These are phyloP conservation scores for Fusarium albidum DNA, from an alignment of 2,329 filamentous ascomycete species.

Conservation along the genomic window DNA sequence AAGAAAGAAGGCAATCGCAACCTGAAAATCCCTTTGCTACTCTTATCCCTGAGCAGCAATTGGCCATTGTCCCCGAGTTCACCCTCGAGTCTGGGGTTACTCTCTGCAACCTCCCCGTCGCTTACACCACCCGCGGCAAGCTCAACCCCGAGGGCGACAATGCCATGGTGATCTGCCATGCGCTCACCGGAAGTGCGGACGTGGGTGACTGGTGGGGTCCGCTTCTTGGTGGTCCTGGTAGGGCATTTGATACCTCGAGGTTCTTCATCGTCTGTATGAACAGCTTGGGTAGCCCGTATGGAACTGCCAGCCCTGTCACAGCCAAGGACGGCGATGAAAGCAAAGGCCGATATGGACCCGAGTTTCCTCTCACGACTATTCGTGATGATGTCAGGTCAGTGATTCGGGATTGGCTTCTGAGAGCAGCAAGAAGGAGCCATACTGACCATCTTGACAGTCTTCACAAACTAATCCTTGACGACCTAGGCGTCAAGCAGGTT, in stretches of 20 bases:
- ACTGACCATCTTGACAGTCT: conserved; percentile 58
- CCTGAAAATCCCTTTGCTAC: conserved; percentile 90
- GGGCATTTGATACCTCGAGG: conserved; percentile 80
- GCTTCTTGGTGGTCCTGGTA: conserved; percentile 77
- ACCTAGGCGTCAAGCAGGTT: conserved; percentile 79
- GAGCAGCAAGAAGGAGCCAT: neutral
- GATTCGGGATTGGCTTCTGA: neutral
- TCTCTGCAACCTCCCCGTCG: conserved; percentile 77
- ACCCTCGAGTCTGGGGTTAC: conserved; percentile 91
- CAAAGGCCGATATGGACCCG: conserved; percentile 86
- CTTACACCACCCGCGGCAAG: conserved; percentile 71
- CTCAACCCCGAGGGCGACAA: conserved; percentile 68
- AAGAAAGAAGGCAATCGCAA: conserved; percentile 73
- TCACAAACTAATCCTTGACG: conserved; percentile 81
- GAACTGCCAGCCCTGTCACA: conserved; percentile 88
- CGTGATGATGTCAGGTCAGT: conserved; percentile 90
- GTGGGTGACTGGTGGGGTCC: conserved; percentile 91
- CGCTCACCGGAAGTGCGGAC: conserved; percentile 84
- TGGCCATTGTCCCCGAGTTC: conserved; percentile 87
- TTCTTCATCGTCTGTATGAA: conserved; percentile 92
- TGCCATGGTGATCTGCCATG: conserved; percentile 82
- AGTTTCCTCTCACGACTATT: conserved; percentile 95
- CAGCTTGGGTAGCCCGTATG: conserved; percentile 85
- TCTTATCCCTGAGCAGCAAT: conserved; percentile 87
- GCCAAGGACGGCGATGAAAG: conserved; percentile 80